Base-by-base conservation (phyloP, 352 stramenopile genomes). In the Pythium biforme region DNA sequence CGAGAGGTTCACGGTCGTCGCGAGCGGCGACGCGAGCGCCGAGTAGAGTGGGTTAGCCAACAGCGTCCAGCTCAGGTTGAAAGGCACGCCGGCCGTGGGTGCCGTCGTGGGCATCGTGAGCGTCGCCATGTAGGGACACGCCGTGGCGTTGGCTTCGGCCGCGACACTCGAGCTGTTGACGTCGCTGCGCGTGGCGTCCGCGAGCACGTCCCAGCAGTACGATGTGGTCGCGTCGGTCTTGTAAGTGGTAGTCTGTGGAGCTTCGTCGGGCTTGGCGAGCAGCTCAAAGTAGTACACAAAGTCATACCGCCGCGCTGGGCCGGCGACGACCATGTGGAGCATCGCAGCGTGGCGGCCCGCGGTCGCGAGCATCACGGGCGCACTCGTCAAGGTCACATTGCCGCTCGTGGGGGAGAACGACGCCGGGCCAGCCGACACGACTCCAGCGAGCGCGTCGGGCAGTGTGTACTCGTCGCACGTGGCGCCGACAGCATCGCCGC, bases 281-380 rank as follows among this genome's bases (percentile, higher is more conserved):
- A 87, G 52, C 25, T 77, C 60, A 31, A 89, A 86, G 63, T 83
- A 83, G 55, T 70, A 79, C 46, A 75, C 64, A 50, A 77, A 75
- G 50, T 90, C 81, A 39, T 81, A 87, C 49, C 81, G 63, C 20
- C 70, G 73, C 22, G 70, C 64, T 12, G 61, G 33, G 0, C 70
- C 74, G 8, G 69, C 69, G 6, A 88, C 58, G 12, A 81, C 80
- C 34, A 88, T 29, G 53, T 87, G 78, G 4, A 66, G 52, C 49
- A 87, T 77, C 6, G 76, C 77, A 0, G 43, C 34, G 48, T 84
- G 81, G 58, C 66, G 75, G 5, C 74, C 74, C 14, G 56, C 54
- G 0, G 60, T 60, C 8, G 72, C 67, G 14, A 89, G 27, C n/a
- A 64, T 60, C 34, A 87, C 45, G 27, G 49, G 39, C 55, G 77